Base-by-base conservation (phyloP, 371 early-diverging fungal species). In the Mucor indicus region DNA sequence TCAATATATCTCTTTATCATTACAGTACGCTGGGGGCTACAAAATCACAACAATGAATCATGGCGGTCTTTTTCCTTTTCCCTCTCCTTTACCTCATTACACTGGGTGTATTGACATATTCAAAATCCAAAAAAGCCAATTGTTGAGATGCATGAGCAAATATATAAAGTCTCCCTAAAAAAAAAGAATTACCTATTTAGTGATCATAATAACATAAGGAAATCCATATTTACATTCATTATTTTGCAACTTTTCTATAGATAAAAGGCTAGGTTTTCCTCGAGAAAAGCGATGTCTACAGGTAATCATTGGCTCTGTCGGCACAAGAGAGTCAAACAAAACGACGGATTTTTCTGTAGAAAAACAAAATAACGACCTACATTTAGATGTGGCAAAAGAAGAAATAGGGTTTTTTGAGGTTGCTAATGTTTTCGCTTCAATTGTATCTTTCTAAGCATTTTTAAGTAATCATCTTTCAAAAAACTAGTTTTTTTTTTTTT, bases 371-470 rank as follows among this genome's bases (percentile, higher is more conserved):
- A 59, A 3, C 12, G 29, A 13, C 3, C 30, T 12, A 29, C 25
- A 13, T 15, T 12, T 0, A 1, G 33, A 38, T 13, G 45, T 25
- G 31, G 40, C 25, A 41, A 59, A 59, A 9, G 53, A 38, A 15
- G 45, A 38, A 15, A 59, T 59, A 23, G 41, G 40, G 12, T 59
- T 54, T 3, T 53, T 44, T 15, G 48, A 29, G 1, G 15, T 9
- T 2, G 39, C 36, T 30, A 53, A 25, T 13, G 30, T 40, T 20
- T 25, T 59, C 13, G 31, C 35, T 19, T 37, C 16, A 11, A 48
- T 33, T 15, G 21, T 32, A 16, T 33, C n/a, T 7, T 39, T 4
- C 24, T 48, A 29, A 10, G 20, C 10, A 13, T 3, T 33, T 35
- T 38, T 7, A 7, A n/a, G 11, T 15, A 17, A 27, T 22, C 0